Base-by-base conservation (phyloP, 805 yeast species). In the Wickerhamomyces bovis region DNA sequence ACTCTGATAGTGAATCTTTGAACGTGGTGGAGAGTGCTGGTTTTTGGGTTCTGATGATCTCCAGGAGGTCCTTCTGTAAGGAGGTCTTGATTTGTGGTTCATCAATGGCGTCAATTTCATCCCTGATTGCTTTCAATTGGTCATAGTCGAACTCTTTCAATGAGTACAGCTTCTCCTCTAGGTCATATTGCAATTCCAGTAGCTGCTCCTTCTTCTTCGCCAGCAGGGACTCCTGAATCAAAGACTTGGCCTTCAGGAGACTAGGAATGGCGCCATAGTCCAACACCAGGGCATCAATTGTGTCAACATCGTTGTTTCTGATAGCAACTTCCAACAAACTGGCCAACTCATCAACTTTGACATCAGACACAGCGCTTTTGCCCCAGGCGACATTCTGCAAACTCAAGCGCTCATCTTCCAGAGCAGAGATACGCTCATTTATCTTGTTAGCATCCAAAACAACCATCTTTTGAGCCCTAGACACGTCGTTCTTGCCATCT, bases 371-470 rank as follows among this genome's bases (percentile, higher is more conserved):
- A 4, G 16, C 20, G 11, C 4, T 12, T 19, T 20, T 20, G 3
- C 23, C 39, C 23, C 13, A n/a, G 20, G 39, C 23, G 6, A 13
- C n/a, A 8, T 19, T 19, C 13, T 36, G 39, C 16, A 36, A 19
- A 13, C 23, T 36, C 19, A 20, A 10, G 38, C 70, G 49, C 42
- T 59, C 50, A 1, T 42, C 30, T 20, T 59, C 57, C 7, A 67
- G 51, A 10, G 50, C 48, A 3, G 58, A 46, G 21, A 67, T 66
- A 30, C 48, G 52, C 7, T 51, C 42, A 26, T 64, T 61, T 18
- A 67, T 53, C 18, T 50, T 42, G 15, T 53, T 42, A 15, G 66
- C 67, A 20, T 62, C 56, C 16, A 60, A 44, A 25, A 55, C 53
- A 19, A 46, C 58, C 48, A 47, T 33, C 13, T 12, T 30, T n/a